Evolutionary conservation across 805 yeast species (phyloP).

Genomic region (Lipomyces lipofer): DNA sequence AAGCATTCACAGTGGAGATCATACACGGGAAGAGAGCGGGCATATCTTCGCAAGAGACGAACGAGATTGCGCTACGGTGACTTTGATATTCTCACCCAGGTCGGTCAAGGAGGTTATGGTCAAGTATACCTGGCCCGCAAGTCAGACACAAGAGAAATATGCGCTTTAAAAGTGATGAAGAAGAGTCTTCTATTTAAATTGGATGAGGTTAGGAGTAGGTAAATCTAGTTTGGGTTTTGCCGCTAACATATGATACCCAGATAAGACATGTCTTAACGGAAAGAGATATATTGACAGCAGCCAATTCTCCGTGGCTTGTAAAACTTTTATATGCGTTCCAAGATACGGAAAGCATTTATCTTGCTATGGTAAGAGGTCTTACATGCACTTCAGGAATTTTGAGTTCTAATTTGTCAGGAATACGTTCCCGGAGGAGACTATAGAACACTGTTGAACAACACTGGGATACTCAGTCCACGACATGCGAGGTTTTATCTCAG

Average conservation of each 20-base stretch:
- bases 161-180: constrained; percentile 90
- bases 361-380: constrained; percentile 65
- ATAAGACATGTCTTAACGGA: constrained; percentile 95
- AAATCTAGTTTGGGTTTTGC: no score
- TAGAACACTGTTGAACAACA: constrained; percentile 88
- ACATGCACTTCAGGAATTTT: background rate
- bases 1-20: constrained; percentile 68
- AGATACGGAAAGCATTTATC: constrained; percentile 80
- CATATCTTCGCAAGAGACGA: constrained; percentile 81
- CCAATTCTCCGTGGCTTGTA: constrained; percentile 94
- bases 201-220: constrained; percentile 55
- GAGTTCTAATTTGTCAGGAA: constrained; percentile 46
- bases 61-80: constrained; percentile 91
- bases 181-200: constrained; percentile 81
- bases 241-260: constrained; percentile 17
- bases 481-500: constrained; percentile 94
- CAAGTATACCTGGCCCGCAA: constrained; percentile 96
- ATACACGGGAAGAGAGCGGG: constrained; percentile 81
- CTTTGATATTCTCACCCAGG: constrained; percentile 95
- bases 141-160: constrained; percentile 89
- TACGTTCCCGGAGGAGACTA: constrained; percentile 99
- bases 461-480: constrained; percentile 88
- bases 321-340: constrained; percentile 93
- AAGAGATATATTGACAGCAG: constrained; percentile 93
- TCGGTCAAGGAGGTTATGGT: constrained; percentile 99